phyloP scores from a whole-genome alignment of 1,284 basidiomycete genomes.

The Paramarasmius palmivorus region DNA sequence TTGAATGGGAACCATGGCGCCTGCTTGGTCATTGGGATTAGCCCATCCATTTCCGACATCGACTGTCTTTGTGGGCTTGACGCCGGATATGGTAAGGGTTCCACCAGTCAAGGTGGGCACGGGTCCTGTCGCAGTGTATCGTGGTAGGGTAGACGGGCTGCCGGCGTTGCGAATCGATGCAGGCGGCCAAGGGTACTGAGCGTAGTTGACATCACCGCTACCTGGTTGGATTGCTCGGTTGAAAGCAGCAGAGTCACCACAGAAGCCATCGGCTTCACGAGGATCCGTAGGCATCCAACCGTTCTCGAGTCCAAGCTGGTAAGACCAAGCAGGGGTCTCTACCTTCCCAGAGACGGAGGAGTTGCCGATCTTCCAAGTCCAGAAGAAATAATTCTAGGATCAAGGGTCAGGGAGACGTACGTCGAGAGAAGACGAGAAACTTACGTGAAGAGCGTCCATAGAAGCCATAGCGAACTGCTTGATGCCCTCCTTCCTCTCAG shows the following conservation, averaged over 20 bases:
- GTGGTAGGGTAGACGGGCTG: constrained; percentile 48
- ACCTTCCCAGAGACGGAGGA: constrained; percentile 62
- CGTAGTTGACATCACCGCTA: constrained; percentile 50
- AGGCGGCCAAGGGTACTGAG: constrained; percentile 62
- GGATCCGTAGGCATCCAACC: constrained; percentile 91
- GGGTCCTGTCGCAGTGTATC: constrained; percentile 67
- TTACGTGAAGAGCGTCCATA: constrained; percentile 85
- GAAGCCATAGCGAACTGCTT: constrained; percentile 70
- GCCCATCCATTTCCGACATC: not conserved
- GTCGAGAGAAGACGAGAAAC: constrained; percentile 8
- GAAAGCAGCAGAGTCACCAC: constrained; percentile 60
- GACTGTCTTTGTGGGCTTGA: not conserved
- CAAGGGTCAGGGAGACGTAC: not conserved
- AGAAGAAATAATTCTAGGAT: constrained; percentile 87
- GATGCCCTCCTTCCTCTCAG: constrained; percentile 59
- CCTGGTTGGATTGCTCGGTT: constrained; percentile 76
- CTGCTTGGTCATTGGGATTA: not conserved
- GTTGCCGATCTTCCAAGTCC: constrained; percentile 92
- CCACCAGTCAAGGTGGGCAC: not conserved
- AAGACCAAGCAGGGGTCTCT: constrained; percentile 87
- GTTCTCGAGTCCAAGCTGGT: constrained; percentile 77
- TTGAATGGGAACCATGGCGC: not conserved
- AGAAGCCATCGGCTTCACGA: constrained; percentile 67
- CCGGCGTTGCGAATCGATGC: constrained; percentile 51
- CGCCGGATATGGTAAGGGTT: not conserved